A percentile compares a stretch with the other conserved stretches of the same genome.
Conservation (phyloP, 2,329 filamentous ascomycete species). For the Proliferodiscus dingleyae region DNA sequence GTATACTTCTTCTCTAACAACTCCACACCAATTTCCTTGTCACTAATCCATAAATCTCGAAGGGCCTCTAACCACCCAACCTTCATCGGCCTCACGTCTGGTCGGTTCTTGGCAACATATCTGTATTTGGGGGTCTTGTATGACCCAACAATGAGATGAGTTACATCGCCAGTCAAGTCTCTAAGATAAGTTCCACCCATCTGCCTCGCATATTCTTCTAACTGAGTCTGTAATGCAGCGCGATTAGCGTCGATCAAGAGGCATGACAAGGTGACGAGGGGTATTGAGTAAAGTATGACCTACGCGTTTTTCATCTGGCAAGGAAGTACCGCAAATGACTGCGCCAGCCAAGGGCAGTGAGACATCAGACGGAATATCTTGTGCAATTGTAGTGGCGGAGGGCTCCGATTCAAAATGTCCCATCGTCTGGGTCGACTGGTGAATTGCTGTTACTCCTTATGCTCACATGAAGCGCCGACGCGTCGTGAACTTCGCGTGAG, state of each 20-base stretch:
- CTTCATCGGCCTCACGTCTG: conserved; percentile 78
- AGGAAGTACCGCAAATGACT: conserved; percentile 82
- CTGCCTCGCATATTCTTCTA: conserved; percentile 62
- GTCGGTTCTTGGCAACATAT: conserved; percentile 85
- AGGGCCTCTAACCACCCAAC: conserved; percentile 83
- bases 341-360: conserved; percentile 56
- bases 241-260: not conserved
- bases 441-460: no score
- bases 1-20: conserved; percentile 63
- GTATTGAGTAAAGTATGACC: conserved; percentile 33
- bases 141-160: conserved; percentile 83
- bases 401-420: not conserved
- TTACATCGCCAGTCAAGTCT: conserved; percentile 93
- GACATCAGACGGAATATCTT: conserved; percentile 20
- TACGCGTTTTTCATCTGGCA: conserved; percentile 74
- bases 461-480: no score
- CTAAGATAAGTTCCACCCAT: conserved; percentile 86
- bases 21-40: conserved; percentile 67
- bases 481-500: no score
- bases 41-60: conserved; percentile 72
- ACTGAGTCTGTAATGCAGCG: conserved; percentile 38
- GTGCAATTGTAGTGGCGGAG: conserved; percentile 8
- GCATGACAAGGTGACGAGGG: not conserved
- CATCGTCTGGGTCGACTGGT: not conserved
- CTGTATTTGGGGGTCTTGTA: conserved; percentile 87